Evolutionary conservation across 192 early-diverging fungal species (phyloP), one percentile per base, ranked within the genome.

Genomic region (Kappamyces sp.): DNA sequence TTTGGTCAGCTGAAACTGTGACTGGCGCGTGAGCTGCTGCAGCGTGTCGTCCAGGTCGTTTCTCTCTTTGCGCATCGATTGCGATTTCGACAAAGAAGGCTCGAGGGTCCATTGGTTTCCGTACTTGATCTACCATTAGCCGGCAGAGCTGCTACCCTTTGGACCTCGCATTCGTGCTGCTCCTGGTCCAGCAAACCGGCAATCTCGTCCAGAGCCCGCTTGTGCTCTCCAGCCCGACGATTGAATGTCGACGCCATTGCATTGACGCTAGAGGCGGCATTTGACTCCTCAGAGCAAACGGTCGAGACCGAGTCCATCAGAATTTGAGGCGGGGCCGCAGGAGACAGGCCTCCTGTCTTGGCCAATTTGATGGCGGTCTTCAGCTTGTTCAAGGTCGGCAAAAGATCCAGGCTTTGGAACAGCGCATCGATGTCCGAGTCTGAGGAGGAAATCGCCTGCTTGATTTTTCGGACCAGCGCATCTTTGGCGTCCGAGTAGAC

Each of bases 401-500:
- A 86, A 31, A 99, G 44, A 58, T 94, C 86, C 89, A 97, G 87
- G 39, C 90, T 92, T 49, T 88, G 85, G 31, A 99, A 66, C 3
- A 87, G 78, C 23, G 86, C 86, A 46, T 88, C 78, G 10, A 95
- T 66, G 62, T 99, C 93, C 32, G 75, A 83, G 66, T 97, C 88
- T 3, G 91, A 88, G 3, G 84, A 62, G 47, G 91, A 90, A 35
- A 86, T 88, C 60, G 78, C 73, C 59, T 86, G 91, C 23, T 84
- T 80, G 50, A 93, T 89, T 23, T 76, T 67, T 31, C 96, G 84
- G 4, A 96, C 78, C 38, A 99, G 61, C 73, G 93, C 92, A 13
- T 92, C 93, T 73, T 96, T 92, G 67, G 96, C 92, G 66, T 97
- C 96, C 23, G 92, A 93, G 62, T 99, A 99, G 59, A 97, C 54